phyloP scores from a whole-genome alignment of 2,329 filamentous ascomycete genomes.

The Trichoderma sp. region DNA sequence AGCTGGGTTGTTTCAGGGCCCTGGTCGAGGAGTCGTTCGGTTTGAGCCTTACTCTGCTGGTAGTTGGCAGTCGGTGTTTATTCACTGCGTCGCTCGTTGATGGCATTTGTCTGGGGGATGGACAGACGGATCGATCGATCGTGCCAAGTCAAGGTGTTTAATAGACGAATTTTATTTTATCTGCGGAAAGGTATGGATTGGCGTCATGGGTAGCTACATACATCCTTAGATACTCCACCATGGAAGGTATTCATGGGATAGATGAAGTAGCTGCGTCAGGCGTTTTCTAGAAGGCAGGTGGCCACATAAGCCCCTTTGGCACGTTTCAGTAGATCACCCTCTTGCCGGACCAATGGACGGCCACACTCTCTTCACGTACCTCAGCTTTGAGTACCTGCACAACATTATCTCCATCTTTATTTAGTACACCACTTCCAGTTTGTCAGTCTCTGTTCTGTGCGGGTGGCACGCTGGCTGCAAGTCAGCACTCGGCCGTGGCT shows the following conservation, averaged over 20 bases:
- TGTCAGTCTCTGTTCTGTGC: background rate
- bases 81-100: background rate
- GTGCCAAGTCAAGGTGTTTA: background rate
- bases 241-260: background rate
- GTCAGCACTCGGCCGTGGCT: background rate
- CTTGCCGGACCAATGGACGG: background rate
- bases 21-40: background rate
- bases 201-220: background rate
- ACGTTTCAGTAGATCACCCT: conserved; percentile 31
- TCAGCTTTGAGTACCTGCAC: background rate
- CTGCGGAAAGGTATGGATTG: background rate
- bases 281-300: background rate
- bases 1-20: conserved; percentile 17
- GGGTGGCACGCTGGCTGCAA: background rate
- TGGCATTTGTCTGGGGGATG: background rate
- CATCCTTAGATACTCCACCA: background rate
- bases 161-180: background rate
- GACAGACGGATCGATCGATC: background rate
- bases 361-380: background rate
- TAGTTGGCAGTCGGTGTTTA: background rate
- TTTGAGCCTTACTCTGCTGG: background rate
- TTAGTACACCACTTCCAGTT: background rate
- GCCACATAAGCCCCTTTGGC: conserved; percentile 15
- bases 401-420: background rate
- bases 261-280: background rate